phyloP scores from a whole-genome alignment of 345 rosid species.

The Aethionema arabicum region DNA sequence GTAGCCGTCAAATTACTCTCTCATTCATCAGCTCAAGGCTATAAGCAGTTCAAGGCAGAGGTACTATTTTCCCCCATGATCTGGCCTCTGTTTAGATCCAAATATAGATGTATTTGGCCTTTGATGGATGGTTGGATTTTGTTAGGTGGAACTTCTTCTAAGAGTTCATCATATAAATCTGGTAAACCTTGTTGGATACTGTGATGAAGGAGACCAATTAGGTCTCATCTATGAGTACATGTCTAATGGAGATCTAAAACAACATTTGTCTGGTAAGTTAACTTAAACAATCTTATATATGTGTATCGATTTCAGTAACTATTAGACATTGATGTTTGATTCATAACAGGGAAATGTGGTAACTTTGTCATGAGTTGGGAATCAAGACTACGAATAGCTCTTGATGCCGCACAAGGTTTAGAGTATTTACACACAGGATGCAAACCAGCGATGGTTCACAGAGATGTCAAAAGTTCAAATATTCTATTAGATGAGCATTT shows the following conservation, averaged over 20 bases:
- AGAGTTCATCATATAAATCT: constrained; percentile 41
- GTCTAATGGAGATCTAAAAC: constrained; percentile 21
- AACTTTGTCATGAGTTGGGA: constrained; percentile 32
- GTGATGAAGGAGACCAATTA: constrained; percentile 28
- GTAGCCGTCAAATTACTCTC: constrained; percentile 42
- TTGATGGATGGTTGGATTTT: neutral
- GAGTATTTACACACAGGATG: constrained; percentile 46
- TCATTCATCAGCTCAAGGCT: constrained; percentile 39
- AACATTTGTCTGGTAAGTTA: constrained; percentile 16
- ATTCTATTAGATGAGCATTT: constrained; percentile 38
- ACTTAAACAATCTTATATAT: neutral
- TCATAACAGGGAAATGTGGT: constrained; percentile 8
- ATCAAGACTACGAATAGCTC: constrained; percentile 37
- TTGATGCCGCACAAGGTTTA: constrained; percentile 46
- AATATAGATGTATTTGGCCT: neutral
- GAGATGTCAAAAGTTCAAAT: constrained; percentile 44
- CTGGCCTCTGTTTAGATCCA: neutral
- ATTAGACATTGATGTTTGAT: neutral
- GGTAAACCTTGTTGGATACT: constrained; percentile 37
- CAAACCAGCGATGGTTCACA: constrained; percentile 39
- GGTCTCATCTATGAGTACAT: constrained; percentile 40
- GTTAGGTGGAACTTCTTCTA: constrained; percentile 35
- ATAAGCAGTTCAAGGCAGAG: constrained; percentile 40
- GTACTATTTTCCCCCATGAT: constrained; percentile 16
- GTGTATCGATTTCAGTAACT: neutral